Conservation (phyloP, 2,329 filamentous ascomycete genomes). For the Pseudogymnoascus sp. region DNA sequence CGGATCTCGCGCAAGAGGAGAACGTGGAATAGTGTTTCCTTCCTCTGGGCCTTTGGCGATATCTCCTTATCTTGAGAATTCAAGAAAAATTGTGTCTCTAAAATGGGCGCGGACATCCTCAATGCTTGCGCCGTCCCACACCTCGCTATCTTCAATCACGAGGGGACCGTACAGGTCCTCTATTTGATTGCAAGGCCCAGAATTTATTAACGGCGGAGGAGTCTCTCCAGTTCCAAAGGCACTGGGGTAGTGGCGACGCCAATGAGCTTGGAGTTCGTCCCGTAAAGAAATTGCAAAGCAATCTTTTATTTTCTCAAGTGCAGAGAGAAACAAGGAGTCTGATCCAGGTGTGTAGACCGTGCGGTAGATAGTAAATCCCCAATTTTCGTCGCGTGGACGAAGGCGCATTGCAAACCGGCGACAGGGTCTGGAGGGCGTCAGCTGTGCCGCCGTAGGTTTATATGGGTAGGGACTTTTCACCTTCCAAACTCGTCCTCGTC, state of each 20-base stretch:
- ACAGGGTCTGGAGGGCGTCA: neutral
- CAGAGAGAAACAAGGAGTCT: constrained; percentile 16
- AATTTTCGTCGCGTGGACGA: neutral
- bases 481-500: neutral
- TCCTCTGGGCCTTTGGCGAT: neutral
- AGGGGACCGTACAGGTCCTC: neutral
- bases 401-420: neutral
- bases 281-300: neutral
- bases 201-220: neutral
- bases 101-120: constrained; percentile 4
- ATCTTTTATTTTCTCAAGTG: constrained; percentile 14
- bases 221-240: neutral
- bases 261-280: neutral
- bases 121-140: neutral
- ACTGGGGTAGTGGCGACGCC: neutral
- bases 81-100: neutral
- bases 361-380: constrained; percentile 19
- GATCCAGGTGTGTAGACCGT: constrained; percentile 22
- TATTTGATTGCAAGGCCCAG: neutral
- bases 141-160: neutral
- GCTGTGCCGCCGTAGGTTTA: neutral
- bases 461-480: neutral
- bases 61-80: neutral
- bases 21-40: neutral
- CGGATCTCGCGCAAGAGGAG: neutral